Evolutionary conservation across 345 rosid species (phyloP), one percentile per base, ranked within the genome.

Genomic region (Eucalyptus melliodora): DNA sequence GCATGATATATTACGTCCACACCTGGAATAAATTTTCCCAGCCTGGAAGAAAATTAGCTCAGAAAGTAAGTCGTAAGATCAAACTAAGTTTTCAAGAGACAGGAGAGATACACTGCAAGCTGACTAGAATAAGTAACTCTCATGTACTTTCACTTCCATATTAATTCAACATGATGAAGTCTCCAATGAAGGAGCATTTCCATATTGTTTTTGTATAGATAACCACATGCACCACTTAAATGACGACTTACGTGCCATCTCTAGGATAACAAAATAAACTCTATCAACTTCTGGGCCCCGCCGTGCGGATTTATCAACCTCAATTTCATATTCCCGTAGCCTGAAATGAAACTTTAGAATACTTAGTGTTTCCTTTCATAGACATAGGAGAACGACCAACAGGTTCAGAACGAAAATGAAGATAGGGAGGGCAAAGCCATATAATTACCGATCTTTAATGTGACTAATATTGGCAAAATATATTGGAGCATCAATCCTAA

Each of bases 391-490:
- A 60, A 45, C 3, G 4, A 65, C 44, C 27, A 49, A 45, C 59
- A 49, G 69, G 45, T 55, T 89, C 77, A 88, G 88, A 87, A 77
- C 24, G 9, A 77, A 77, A 87, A 77, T 37, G 47, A 77, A 77
- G 83, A 11, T 37, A 37, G 83, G 5, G 4, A 40, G 83, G 27
- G 45, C 83, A 77, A 37, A 77, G 60, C 44, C 19, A 81, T 55
- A 88, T 59, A 81, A 86, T 92, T 40, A 97, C 99, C 99, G 94
- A 94, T 98, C 99, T 89, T 98, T 97, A 89, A 98, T 95, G 92
- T 93, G 96, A 90, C 99, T 97, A 93, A 91, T 98, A 92, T 98
- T 98, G 86, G 99, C 99, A 91, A 98, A 98, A 93, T 98, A 98
- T 81, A 98, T 96, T 7, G 99, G 99, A 16, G 99, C 94, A 92